phyloP scores from a whole-genome alignment of 768 basidiomycete species.

The Xanthoconium stramineum region DNA sequence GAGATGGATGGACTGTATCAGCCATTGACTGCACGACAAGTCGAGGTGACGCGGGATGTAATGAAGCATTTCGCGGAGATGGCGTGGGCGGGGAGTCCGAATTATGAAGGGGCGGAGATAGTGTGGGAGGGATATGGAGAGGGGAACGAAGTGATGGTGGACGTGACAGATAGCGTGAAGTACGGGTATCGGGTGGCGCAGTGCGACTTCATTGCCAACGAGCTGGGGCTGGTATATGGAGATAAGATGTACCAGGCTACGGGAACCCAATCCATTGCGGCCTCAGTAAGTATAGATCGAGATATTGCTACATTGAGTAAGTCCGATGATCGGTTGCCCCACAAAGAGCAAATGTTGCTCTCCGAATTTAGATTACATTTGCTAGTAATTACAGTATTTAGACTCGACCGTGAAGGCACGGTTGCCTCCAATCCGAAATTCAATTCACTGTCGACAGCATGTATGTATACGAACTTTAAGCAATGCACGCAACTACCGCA shows the following conservation, averaged over 20 bases:
- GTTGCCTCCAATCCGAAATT: too few relatives aligned
- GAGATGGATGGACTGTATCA: conserved; percentile 20
- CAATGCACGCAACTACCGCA: too few relatives aligned
- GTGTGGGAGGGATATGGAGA: conserved; percentile 13
- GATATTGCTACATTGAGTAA: too few relatives aligned
- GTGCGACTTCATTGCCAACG: conserved; percentile 12
- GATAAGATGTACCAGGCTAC: background rate
- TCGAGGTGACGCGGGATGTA: conserved; percentile 2
- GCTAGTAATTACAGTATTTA: too few relatives aligned
- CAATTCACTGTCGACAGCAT: too few relatives aligned
- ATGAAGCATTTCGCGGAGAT: conserved; percentile 12
- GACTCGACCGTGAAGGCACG: too few relatives aligned
- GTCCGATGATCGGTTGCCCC: too few relatives aligned
- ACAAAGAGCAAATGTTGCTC: too few relatives aligned
- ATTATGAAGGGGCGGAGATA: conserved; percentile 13
- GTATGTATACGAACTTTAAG: too few relatives aligned
- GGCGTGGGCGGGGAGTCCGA: conserved; percentile 16
- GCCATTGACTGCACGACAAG: conserved; percentile 3
- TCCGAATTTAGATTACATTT: too few relatives aligned
- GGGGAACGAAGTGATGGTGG: conserved; percentile 8
- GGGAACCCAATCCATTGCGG: too few relatives aligned
- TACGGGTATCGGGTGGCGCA: conserved; percentile 10
- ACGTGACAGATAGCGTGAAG: conserved; percentile 5
- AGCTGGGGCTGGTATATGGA: conserved; percentile 16
- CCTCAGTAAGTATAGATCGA: too few relatives aligned